phyloP scores from a whole-genome alignment of 2,329 filamentous ascomycete genomes.

The Cladosporium colombiae region DNA sequence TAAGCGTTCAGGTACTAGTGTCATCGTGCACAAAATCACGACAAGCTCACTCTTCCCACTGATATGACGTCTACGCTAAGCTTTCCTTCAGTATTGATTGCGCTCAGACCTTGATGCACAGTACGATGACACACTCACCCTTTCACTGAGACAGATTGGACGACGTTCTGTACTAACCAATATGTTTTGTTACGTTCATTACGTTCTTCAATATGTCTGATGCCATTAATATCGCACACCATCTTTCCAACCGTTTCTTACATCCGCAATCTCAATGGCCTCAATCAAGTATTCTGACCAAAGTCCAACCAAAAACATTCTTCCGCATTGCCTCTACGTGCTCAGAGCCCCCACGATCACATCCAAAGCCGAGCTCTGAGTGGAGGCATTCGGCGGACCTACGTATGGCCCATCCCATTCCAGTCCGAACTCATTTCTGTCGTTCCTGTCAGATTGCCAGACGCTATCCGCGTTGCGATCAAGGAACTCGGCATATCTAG shows the following conservation, averaged over 20 bases:
- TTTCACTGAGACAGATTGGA: background rate
- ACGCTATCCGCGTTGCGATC: constrained; percentile 64
- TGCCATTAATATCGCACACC: background rate
- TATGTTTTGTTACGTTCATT: too few relatives aligned
- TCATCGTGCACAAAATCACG: background rate
- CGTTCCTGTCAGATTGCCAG: constrained; percentile 59
- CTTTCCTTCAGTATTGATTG: too few relatives aligned
- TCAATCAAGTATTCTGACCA: background rate
- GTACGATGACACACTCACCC: too few relatives aligned
- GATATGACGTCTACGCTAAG: too few relatives aligned
- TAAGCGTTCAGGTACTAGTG: too few relatives aligned
- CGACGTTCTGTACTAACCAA: background rate
- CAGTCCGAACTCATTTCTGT: constrained; percentile 56
- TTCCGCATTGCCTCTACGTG: background rate
- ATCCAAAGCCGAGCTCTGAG: constrained; percentile 37
- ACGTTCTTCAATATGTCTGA: background rate
- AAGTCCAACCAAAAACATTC: background rate
- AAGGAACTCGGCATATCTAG: constrained; percentile 56
- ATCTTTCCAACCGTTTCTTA: background rate
- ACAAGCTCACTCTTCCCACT: too few relatives aligned
- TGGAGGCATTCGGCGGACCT: constrained; percentile 32
- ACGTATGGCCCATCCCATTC: constrained; percentile 65
- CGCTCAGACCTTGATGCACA: background rate
- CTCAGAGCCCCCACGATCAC: constrained; percentile 34
- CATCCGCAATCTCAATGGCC: background rate